Evolutionary conservation across 176 grass and related monocot species (phyloP), one percentile per base, ranked within the genome.

Genomic region (Poa pratensis): DNA sequence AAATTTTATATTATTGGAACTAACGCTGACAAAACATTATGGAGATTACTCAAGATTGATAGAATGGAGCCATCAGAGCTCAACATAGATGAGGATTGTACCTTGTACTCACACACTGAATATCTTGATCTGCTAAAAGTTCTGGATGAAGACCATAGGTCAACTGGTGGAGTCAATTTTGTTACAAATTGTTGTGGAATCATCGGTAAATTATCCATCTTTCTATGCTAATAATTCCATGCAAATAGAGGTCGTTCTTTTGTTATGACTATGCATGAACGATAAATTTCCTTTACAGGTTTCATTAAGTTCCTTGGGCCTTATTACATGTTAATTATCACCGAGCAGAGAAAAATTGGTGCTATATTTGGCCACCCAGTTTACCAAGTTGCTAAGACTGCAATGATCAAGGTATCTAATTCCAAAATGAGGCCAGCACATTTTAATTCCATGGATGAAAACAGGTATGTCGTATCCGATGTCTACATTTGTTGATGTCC

Each of bases 281-380:
- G 19, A 48, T 81, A 4, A 24, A 23, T 87, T 84, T 84, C 53
- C 24, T 40, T 28, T 78, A 50, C 88, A 96, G 96, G 96, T 91
- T 96, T 96, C 80, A 75, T 99, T 42, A 99, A 94, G 66, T 99
- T 99, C 64, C 91, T 99, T 9, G 96, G 96, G 48, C 96, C 96
- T 11, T 99, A 94, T 85, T 99, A 99, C 82, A 99, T 99, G 94
- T 83, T 99, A 88, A 80, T 99, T 72, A 96, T 99, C 83, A 99
- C 94, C 19, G 90, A 92, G 75, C 91, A 92, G 78, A 90, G 85
- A 76, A 87, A 96, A 82, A 91, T 94, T 59, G 96, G 96, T 59
- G 71, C 83, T 57, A 86, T 99, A 81, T 99, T 88, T 86, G 94
- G 90, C 20, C 91, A 99, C 86, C 78, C 88, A 3, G 84, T 99